phyloP scores from a whole-genome alignment of 352 stramenopile species.

The Phytophthora cactorum region DNA sequence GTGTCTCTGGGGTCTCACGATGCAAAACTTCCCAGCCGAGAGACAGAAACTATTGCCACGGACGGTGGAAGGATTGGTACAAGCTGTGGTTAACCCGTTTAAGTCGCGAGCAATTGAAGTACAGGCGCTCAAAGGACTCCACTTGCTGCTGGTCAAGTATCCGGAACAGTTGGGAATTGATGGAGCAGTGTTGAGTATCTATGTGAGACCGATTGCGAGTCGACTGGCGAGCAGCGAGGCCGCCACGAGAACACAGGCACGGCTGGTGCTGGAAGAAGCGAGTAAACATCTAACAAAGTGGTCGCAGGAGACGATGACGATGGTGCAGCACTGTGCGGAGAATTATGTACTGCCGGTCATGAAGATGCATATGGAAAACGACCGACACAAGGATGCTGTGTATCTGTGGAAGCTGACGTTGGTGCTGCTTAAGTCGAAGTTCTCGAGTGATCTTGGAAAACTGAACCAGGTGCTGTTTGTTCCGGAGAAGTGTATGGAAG shows the following conservation, averaged over 20 bases:
- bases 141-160: conserved; percentile 60
- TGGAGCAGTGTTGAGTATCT: conserved; percentile 45
- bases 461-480: conserved; percentile 66
- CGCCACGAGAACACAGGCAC: conserved; percentile 51
- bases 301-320: conserved; percentile 36
- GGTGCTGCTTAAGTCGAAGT: conserved; percentile 44
- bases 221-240: conserved; percentile 58
- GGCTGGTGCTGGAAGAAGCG: conserved; percentile 57
- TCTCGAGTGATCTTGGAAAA: conserved; percentile 49
- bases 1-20: conserved; percentile 68
- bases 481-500: conserved; percentile 56
- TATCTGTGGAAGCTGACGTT: conserved; percentile 64
- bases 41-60: conserved; percentile 55
- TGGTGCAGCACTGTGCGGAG: conserved; percentile 45
- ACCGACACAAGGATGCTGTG: conserved; percentile 53
- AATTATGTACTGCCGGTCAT: conserved; percentile 67
- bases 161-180: conserved; percentile 41
- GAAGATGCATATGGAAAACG: conserved; percentile 53
- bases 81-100: conserved; percentile 77
- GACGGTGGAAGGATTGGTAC: conserved; percentile 67
- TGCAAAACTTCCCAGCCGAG: conserved; percentile 60
- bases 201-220: conserved; percentile 59
- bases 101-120: conserved; percentile 70
- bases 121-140: conserved; percentile 67
- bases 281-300: conserved; percentile 39